phyloP scores from a whole-genome alignment of 176 grass and related monocot species.

The Lolium perenne region DNA sequence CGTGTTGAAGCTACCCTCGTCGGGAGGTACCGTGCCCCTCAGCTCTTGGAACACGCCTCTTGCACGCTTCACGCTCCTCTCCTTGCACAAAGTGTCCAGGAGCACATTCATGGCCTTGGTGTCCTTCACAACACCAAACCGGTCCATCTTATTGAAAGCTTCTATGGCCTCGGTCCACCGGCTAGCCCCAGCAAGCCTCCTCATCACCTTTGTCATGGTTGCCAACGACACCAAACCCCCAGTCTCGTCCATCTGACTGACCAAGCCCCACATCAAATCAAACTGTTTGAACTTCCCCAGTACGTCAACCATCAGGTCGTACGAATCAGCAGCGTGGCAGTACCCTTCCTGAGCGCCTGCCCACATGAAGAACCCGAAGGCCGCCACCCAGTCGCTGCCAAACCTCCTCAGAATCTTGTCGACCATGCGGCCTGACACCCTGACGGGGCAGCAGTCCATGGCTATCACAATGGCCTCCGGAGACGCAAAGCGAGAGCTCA shows the following conservation, averaged over 20 bases:
- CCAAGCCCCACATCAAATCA: slow-evolving; percentile 76
- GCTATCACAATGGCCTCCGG: slow-evolving; percentile 63
- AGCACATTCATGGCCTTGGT: slow-evolving; percentile 76
- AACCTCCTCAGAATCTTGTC: slow-evolving; percentile 69
- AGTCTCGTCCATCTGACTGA: slow-evolving; percentile 59
- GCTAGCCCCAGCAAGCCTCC: slow-evolving; percentile 71
- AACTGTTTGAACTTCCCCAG: slow-evolving; percentile 82
- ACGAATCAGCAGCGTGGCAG: slow-evolving; percentile 56
- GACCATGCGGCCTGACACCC: slow-evolving; percentile 53
- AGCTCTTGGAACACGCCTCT: slow-evolving; percentile 65
- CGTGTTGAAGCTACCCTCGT: slow-evolving; percentile 75
- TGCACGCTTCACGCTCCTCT: slow-evolving; percentile 82
- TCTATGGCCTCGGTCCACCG: slow-evolving; percentile 69
- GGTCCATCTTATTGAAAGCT: slow-evolving; percentile 57
- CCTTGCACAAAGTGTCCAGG: slow-evolving; percentile 78
- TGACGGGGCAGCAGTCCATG: slow-evolving; percentile 61
- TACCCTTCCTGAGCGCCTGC: slow-evolving; percentile 54
- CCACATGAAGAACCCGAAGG: slow-evolving; percentile 91
- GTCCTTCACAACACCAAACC: slow-evolving; percentile 71
- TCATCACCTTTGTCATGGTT: slow-evolving; percentile 85
- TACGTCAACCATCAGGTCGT: slow-evolving; percentile 70
- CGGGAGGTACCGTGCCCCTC: slow-evolving; percentile 49
- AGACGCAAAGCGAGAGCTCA: slow-evolving; percentile 58
- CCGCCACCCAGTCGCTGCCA: slow-evolving; percentile 71
- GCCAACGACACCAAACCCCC: slow-evolving; percentile 62